phyloP scores from a whole-genome alignment of 2,329 filamentous ascomycete genomes.

The Cladosporium sp. region DNA sequence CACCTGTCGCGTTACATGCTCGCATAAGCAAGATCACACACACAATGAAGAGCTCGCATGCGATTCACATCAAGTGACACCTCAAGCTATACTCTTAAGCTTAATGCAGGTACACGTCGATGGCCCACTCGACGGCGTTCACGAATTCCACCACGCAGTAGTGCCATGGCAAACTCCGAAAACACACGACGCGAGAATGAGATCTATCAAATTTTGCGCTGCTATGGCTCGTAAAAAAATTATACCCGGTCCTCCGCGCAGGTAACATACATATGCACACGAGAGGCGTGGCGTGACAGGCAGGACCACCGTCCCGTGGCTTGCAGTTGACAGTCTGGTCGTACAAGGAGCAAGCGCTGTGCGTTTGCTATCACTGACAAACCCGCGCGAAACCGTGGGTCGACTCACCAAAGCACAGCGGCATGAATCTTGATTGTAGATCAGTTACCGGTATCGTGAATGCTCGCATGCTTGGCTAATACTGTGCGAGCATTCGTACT shows the following conservation, averaged over 20 bases:
- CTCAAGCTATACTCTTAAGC: neutral
- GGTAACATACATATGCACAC: neutral
- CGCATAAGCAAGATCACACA: neutral
- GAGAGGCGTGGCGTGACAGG: conserved; percentile 2
- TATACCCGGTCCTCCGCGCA: conserved; percentile 4
- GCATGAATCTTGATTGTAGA: neutral
- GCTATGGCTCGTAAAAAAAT: neutral
- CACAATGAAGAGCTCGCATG: neutral
- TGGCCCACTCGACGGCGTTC: neutral
- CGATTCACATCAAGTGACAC: neutral
- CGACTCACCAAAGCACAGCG: neutral
- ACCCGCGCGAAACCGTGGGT: neutral
- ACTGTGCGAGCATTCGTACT: neutral
- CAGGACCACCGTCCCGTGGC: neutral
- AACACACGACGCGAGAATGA: neutral
- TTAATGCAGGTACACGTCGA: neutral
- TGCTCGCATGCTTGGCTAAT: neutral
- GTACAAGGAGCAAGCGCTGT: neutral
- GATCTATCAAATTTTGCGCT: neutral
- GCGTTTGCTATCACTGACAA: neutral
- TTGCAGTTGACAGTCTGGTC: conserved; percentile 8
- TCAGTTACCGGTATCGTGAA: neutral
- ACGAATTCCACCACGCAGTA: neutral
- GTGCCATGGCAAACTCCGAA: neutral
- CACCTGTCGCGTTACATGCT: neutral